Base-by-base conservation (phyloP, 192 early-diverging fungal species). In the Podila clonocystis region DNA sequence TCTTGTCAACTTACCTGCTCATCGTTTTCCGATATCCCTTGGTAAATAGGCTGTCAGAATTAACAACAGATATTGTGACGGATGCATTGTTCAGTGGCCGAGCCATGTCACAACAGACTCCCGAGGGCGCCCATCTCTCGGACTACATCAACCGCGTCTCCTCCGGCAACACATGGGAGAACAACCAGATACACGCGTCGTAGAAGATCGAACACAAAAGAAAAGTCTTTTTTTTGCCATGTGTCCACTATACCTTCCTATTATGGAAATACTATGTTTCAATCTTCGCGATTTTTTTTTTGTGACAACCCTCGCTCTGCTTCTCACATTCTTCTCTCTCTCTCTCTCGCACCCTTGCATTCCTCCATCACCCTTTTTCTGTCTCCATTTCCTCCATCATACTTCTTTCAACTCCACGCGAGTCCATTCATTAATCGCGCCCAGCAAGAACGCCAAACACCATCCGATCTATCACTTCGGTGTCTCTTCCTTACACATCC, bases 61-160 rank as follows among this genome's bases (percentile, higher is more conserved):
- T 86, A 17, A 86, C 85, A 5, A 75, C 79, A 0, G 85, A 86
- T 69, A 82, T 86, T 65, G 82, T 86, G 5, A 64, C 85, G 6
- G 85, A 84, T 26, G 82, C 83, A 5, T 57, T 86, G 31, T 86
- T 76, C 52, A 86, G 78, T 52, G 82, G 82, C 19, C 49, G 74
- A n/a, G 73, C 76, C n/a, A 68, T 84, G 57, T 68, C 83, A 0
- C 77, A 80, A 20, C 68, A 80, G 58, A 73, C 77, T 22, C 77
- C 77, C 19, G 77, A 80, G n/a, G 58, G 58, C 0, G 70, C 70
- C 6, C 77, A 80, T 22, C 59, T 80, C 1, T 80, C 77, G 4
- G 67, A 71, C 2, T 80, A 71, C 58, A 80, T 80, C 34, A 60
- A 80, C n/a, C 50, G 66, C 13, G 66, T 80, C n/a, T 80, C 77